These are phyloP conservation scores for Platanthera guangdongensis DNA, from an alignment of 106 monocot genomes.

Conservation along the genomic window DNA sequence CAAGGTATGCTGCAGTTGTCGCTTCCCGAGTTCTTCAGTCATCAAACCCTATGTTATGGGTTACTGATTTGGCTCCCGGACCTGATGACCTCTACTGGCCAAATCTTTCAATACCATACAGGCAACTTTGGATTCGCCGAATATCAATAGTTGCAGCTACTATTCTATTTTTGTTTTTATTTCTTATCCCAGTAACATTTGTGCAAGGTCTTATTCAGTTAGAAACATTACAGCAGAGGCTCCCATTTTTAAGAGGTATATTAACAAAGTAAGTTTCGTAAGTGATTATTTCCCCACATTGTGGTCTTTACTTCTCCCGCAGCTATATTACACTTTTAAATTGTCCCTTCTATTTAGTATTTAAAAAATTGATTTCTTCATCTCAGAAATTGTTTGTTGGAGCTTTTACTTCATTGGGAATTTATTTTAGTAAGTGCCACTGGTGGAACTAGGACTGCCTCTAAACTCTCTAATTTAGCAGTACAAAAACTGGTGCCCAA, in stretches of 20 bases:
- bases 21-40: constrained; percentile 71
- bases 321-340: neutral
- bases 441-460: neutral
- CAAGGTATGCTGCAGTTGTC: constrained; percentile 75
- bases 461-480: neutral
- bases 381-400: neutral
- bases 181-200: constrained; percentile 69
- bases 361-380: neutral
- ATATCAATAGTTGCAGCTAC: constrained; percentile 45
- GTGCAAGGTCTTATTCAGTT: constrained; percentile 73
- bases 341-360: neutral
- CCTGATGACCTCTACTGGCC: constrained; percentile 91
- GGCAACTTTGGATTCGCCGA: constrained; percentile 65
- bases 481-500: neutral
- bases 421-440: neutral
- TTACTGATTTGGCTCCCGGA: constrained; percentile 77
- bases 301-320: neutral
- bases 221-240: constrained; percentile 41
- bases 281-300: neutral
- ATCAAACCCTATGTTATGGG: constrained; percentile 86
- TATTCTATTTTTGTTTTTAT: constrained; percentile 64
- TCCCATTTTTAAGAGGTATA: constrained; percentile 62
- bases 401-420: neutral
- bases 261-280: constrained; percentile 57
- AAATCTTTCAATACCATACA: constrained; percentile 76